A percentile compares a stretch with the other conserved stretches of the same genome.
phyloP scores from a whole-genome alignment of 106 monocot genomes.

The Allium cepa region DNA sequence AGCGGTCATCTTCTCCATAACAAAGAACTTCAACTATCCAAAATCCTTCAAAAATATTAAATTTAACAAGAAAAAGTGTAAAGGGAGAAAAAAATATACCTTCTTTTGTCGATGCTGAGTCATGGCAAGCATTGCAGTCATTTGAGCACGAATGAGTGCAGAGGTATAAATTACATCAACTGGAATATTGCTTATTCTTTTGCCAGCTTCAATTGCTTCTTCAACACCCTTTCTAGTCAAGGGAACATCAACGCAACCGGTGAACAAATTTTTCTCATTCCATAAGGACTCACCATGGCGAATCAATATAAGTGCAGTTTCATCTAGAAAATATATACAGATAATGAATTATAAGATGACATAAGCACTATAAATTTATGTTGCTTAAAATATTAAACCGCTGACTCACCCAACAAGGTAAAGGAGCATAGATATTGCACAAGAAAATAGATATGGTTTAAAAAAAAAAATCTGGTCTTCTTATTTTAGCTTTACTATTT shows the following conservation, averaged over 20 bases:
- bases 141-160: slow-evolving; percentile 86
- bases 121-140: slow-evolving; percentile 99
- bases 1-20: too few species aligned
- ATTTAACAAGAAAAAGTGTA: too few species aligned
- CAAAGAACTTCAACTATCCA: too few species aligned
- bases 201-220: slow-evolving; percentile 96
- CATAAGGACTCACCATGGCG: slow-evolving; percentile 94
- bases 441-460: too few species aligned
- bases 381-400: too few species aligned
- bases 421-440: too few species aligned
- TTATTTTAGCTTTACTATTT: too few species aligned
- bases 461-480: too few species aligned
- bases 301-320: slow-evolving; percentile 85
- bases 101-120: slow-evolving; percentile 93
- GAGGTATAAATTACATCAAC: slow-evolving; percentile 89
- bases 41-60: too few species aligned
- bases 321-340: slow-evolving; percentile 37
- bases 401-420: too few species aligned
- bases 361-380: too few species aligned
- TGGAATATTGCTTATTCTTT: slow-evolving; percentile 91
- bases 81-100: slow-evolving; percentile 18
- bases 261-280: slow-evolving; percentile 99
- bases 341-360: too few species aligned
- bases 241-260: slow-evolving; percentile 98
- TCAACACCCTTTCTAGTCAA: slow-evolving; percentile 88